Evolutionary conservation across 257 asterid genomes (phyloP).

Genomic region (Buddleja alternifolia): DNA sequence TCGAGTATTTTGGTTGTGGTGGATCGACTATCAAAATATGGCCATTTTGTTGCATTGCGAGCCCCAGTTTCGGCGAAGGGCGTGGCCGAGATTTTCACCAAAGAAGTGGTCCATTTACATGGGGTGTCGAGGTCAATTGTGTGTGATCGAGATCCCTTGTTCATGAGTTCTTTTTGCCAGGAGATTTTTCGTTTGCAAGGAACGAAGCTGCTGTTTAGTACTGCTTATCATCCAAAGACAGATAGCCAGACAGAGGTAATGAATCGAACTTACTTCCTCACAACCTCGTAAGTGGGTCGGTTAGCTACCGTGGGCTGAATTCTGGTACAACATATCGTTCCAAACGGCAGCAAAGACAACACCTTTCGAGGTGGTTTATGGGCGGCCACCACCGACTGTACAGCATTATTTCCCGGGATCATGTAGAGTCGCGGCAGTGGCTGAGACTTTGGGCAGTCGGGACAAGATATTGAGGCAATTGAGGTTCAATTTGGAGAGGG

Average conservation of each 20-base stretch:
- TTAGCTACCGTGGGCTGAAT: too few relatives aligned
- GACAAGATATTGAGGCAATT: background rate
- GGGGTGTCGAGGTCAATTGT: too few relatives aligned
- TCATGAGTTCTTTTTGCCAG: too few relatives aligned
- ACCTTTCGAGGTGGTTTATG: conserved; percentile 3
- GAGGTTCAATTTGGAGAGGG: background rate
- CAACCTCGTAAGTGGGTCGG: too few relatives aligned
- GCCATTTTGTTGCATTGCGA: background rate
- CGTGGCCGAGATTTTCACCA: background rate
- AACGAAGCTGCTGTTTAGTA: too few relatives aligned
- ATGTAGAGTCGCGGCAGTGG: background rate
- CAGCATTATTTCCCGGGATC: background rate
- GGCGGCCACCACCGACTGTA: background rate
- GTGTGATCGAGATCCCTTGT: too few relatives aligned
- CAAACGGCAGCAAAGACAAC: too few relatives aligned
- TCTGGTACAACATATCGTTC: background rate
- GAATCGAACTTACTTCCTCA: too few relatives aligned
- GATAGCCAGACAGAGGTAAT: too few relatives aligned
- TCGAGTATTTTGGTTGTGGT: background rate
- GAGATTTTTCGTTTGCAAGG: too few relatives aligned
- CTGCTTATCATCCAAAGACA: too few relatives aligned
- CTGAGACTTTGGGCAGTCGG: background rate
- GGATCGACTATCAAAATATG: conserved; percentile 2
- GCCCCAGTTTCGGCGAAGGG: background rate
- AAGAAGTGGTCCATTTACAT: background rate